A percentile compares a stretch with the other conserved stretches of the same genome.
Conservation (phyloP, 2,329 filamentous ascomycete genomes). For the Nemania sp. region DNA sequence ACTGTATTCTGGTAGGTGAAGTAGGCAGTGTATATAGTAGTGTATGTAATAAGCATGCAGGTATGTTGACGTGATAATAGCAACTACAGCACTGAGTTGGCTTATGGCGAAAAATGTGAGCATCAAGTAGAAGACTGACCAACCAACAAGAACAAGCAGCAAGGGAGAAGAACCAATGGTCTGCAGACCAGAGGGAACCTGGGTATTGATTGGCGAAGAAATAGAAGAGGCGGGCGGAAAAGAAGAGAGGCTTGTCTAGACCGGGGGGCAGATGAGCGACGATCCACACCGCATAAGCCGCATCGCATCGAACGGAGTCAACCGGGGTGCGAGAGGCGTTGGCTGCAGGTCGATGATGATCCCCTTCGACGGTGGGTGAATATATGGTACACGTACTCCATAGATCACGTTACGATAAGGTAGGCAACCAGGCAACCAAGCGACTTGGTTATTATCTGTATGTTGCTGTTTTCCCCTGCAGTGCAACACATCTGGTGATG, state of each 20-base stretch:
- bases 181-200: neutral
- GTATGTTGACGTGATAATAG: neutral
- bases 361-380: no score
- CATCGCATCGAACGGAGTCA: constrained; percentile 12
- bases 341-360: neutral
- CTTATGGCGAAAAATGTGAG: neutral
- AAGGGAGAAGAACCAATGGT: no score
- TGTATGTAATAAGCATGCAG: neutral
- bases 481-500: no score
- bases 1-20: no score
- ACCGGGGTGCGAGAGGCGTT: constrained; percentile 16
- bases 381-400: no score
- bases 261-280: constrained; percentile 7
- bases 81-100: neutral
- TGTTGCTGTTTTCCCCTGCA: no score
- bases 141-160: no score
- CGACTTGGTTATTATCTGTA: no score
- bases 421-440: no score
- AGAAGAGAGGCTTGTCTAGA: constrained; percentile 15
- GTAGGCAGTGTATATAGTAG: no score
- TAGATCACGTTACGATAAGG: no score
- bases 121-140: neutral
- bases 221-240: constrained; percentile 24
- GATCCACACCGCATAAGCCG: constrained; percentile 25
- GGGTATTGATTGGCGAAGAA: constrained; percentile 21